A percentile compares a stretch with the other conserved stretches of the same genome.
Evolutionary conservation across 148 eudicot species (phyloP).

Genomic region (Spergularia bocconei): DNA sequence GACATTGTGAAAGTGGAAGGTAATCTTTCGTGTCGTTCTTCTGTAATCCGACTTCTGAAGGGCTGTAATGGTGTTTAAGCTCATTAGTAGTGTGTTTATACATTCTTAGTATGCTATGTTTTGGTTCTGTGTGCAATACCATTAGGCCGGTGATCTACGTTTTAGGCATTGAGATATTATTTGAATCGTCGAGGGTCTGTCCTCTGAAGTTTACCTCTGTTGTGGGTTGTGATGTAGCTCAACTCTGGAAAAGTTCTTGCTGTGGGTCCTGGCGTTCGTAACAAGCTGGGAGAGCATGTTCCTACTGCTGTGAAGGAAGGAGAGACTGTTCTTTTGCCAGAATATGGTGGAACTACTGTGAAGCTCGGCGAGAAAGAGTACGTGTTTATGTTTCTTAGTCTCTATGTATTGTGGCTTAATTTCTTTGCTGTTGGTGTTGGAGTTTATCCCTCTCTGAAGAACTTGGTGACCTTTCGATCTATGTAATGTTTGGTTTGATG

Average conservation of each 20-base stretch:
- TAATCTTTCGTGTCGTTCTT: background rate
- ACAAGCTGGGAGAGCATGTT: constrained; percentile 45
- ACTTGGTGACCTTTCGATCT: background rate
- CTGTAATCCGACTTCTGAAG: no score
- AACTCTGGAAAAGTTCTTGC: constrained; percentile 83
- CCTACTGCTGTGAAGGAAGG: constrained; percentile 81
- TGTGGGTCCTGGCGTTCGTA: constrained; percentile 69
- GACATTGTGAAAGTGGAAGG: background rate
- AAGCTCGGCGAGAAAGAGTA: constrained; percentile 87
- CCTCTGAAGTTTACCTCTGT: constrained; percentile 2
- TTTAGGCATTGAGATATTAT: background rate
- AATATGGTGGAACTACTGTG: constrained; percentile 77
- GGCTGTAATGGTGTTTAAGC: no score
- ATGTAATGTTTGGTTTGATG: no score
- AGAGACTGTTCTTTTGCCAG: constrained; percentile 80
- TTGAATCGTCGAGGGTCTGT: background rate
- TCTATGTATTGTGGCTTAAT: background rate
- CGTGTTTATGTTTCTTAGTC: constrained; percentile 10
- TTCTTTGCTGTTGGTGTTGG: background rate
- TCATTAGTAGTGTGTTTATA: no score
- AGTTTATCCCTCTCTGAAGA: background rate
- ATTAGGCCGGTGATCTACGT: background rate
- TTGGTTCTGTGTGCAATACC: background rate
- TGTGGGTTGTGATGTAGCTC: constrained; percentile 38
- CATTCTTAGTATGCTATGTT: background rate